phyloP scores from a whole-genome alignment of 768 basidiomycete species.

The Rhizopogon salebrosus region DNA sequence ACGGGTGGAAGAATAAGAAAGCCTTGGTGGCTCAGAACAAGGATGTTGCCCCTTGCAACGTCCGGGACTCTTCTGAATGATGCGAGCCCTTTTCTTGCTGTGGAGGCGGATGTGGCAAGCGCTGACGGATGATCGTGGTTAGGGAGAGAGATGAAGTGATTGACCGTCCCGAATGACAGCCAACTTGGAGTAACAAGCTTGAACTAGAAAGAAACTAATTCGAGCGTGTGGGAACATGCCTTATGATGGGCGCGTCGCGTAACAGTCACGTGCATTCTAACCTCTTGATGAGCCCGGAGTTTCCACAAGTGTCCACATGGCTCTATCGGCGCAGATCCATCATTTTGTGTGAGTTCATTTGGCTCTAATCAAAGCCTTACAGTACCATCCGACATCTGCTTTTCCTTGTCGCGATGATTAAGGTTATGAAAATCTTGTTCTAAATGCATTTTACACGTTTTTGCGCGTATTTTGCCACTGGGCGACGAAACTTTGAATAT shows the following conservation, averaged over 20 bases:
- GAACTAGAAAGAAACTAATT: conserved; percentile 13
- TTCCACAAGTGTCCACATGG: not conserved
- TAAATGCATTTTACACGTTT: not conserved
- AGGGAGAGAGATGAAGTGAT: conserved; percentile 9
- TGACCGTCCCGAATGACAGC: conserved; percentile 17
- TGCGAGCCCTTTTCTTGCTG: conserved; percentile 10
- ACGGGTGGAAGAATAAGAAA: conserved; percentile 15
- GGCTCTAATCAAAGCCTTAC: not conserved
- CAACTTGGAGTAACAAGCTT: conserved; percentile 25
- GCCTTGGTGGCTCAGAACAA: conserved; percentile 17
- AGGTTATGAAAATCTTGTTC: not conserved
- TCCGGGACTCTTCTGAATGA: conserved; percentile 1
- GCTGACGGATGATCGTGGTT: conserved; percentile 4
- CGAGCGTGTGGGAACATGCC: conserved; percentile 25
- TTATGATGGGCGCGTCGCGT: conserved; percentile 33
- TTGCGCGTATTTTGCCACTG: not conserved
- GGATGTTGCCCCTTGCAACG: conserved; percentile 7
- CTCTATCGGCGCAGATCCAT: not conserved
- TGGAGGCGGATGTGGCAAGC: conserved; percentile 4
- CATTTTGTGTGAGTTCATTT: not conserved
- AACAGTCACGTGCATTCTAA: conserved; percentile 27
- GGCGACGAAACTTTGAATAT: not conserved
- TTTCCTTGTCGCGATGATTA: not conserved
- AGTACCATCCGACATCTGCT: not conserved
- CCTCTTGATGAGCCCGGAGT: not conserved